Evolutionary conservation across 495 filamentous ascomycete genomes (phyloP).

Genomic region (Usnea hakonensis): DNA sequence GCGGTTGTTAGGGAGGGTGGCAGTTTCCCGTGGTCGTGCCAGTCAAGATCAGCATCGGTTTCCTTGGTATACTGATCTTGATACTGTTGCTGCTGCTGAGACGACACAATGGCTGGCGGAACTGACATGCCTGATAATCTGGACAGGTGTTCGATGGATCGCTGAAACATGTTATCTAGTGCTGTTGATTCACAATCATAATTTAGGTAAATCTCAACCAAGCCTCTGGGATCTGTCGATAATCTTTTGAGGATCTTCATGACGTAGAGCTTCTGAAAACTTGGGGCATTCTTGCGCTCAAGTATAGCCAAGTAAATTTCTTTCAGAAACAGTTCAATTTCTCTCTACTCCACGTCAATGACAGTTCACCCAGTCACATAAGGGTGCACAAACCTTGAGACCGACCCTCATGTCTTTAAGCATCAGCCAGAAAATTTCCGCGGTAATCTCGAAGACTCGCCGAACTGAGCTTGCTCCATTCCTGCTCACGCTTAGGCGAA

Average conservation of each 20-base stretch:
- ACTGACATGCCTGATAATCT: slow-evolving; percentile 79
- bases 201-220: slow-evolving; percentile 97
- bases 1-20: slow-evolving; percentile 79
- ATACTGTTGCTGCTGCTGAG: slow-evolving; percentile 73
- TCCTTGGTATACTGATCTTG: slow-evolving; percentile 65
- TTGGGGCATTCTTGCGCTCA: slow-evolving; percentile 75
- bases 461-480: slow-evolving; percentile 91
- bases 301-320: slow-evolving; percentile 95
- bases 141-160: slow-evolving; percentile 86
- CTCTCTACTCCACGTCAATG: slow-evolving; percentile 56
- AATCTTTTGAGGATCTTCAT: slow-evolving; percentile 78
- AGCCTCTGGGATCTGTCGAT: slow-evolving; percentile 71
- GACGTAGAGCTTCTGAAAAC: slow-evolving; percentile 87
- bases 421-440: slow-evolving; percentile 98
- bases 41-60: slow-evolving; percentile 52
- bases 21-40: slow-evolving; percentile 75
- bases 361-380: not conserved
- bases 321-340: slow-evolving; percentile 95
- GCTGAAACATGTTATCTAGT: slow-evolving; percentile 94
- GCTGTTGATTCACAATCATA: slow-evolving; percentile 93
- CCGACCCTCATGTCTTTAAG: slow-evolving; percentile 85
- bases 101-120: slow-evolving; percentile 61
- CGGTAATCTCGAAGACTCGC: slow-evolving; percentile 87
- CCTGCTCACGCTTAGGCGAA: slow-evolving; percentile 85
- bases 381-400: slow-evolving; percentile 60